These are phyloP conservation scores for Hanseniaspora osmophila DNA, from an alignment of 805 yeast genomes.

Conservation along the genomic window DNA sequence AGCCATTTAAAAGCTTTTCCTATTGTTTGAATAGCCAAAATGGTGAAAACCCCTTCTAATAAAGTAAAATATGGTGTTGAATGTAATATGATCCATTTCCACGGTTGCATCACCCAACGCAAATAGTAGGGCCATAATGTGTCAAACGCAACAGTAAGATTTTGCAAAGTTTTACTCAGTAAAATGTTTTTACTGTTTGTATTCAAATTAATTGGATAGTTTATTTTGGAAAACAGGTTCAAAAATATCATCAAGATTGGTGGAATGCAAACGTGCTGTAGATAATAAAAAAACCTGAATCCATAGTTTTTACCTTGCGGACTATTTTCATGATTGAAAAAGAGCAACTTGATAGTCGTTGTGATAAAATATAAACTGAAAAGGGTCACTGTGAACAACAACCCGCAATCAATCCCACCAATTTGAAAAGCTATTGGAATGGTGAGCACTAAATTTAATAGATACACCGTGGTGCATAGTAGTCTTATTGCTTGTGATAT, in stretches of 20 bases:
- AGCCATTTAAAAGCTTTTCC: conserved; percentile 74
- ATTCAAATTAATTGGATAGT: not conserved
- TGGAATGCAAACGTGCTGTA: conserved; percentile 76
- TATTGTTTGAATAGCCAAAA: conserved; percentile 80
- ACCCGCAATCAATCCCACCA: conserved; percentile 83
- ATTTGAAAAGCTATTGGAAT: conserved; percentile 89
- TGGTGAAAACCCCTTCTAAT: conserved; percentile 84
- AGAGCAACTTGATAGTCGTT: conserved; percentile 54
- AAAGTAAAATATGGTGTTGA: conserved; percentile 83
- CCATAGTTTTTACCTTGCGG: conserved; percentile 12
- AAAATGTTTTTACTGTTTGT: not conserved
- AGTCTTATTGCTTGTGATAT: conserved; percentile 16
- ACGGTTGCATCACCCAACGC: conserved; percentile 36
- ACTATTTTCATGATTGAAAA: conserved; percentile 15
- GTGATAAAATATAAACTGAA: conserved; percentile 54
- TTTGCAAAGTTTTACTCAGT: not conserved
- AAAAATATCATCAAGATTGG: conserved; percentile 59
- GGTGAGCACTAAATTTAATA: conserved; percentile 57
- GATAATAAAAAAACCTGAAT: conserved; percentile 43
- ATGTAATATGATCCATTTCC: conserved; percentile 61
- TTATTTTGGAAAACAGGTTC: not conserved
- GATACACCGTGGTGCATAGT: conserved; percentile 43
- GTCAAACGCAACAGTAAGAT: not conserved
- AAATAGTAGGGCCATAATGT: conserved; percentile 13
- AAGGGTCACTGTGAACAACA: conserved; percentile 66